Evolutionary conservation across 768 basidiomycete genomes (phyloP).

Genomic region (Daedalea quercina): DNA sequence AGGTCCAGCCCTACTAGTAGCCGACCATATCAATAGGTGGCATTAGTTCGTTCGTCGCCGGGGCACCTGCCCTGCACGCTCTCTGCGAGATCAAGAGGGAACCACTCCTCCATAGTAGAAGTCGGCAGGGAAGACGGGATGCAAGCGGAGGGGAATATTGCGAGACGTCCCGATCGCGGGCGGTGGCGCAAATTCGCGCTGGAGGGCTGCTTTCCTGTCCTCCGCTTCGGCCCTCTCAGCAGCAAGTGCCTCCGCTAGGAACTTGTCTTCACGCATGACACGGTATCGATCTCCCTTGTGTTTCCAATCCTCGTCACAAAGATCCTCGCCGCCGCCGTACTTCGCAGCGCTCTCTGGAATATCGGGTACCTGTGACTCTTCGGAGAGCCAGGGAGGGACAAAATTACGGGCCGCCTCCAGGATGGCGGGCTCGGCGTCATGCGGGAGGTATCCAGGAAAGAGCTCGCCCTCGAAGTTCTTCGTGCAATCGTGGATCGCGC

Average conservation of each 20-base stretch:
- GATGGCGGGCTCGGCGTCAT: not conserved
- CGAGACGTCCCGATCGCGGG: not conserved
- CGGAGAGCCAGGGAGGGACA: no score
- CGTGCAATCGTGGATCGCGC: slow-evolving; percentile 12
- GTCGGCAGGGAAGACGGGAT: not conserved
- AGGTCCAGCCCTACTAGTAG: no score
- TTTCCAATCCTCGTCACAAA: not conserved
- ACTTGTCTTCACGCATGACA: not conserved
- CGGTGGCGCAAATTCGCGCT: not conserved
- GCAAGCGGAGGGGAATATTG: not conserved
- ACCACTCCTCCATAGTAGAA: not conserved
- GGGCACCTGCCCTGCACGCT: no score
- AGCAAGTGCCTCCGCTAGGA: not conserved
- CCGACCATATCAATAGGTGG: not conserved
- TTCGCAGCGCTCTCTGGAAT: no score
- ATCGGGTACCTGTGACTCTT: no score
- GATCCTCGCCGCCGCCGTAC: no score
- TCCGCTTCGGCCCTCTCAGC: not conserved
- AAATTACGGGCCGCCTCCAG: no score
- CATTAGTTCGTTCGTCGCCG: no score
- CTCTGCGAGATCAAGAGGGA: not conserved
- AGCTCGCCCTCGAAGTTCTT: slow-evolving; percentile 13
- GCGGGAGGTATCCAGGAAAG: not conserved
- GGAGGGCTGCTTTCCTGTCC: not conserved
- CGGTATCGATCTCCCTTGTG: not conserved